Evolutionary conservation across 768 basidiomycete species (phyloP).

Genomic region (Leccinum subgranulosum): DNA sequence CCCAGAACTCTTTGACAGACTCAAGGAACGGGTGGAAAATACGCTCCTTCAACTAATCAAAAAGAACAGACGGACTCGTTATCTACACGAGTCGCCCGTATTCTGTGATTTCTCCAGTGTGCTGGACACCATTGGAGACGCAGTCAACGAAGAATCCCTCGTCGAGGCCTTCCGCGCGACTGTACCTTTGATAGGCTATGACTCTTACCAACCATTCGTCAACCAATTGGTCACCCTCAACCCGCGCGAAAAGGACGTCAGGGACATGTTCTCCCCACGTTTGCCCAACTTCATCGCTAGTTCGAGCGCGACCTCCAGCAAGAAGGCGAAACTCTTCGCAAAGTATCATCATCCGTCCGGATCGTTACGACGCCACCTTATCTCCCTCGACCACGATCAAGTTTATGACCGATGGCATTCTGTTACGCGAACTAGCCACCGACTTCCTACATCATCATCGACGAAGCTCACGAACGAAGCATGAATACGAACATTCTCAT

Average conservation of each 20-base stretch:
- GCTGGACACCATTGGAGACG: slow-evolving; percentile 2
- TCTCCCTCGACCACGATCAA: slow-evolving; percentile 91
- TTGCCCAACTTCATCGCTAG: slow-evolving; percentile 21
- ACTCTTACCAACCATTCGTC: slow-evolving; percentile 18
- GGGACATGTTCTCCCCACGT: slow-evolving; percentile 22
- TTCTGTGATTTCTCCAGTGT: slow-evolving; percentile 10
- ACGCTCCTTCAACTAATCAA: slow-evolving; percentile 10
- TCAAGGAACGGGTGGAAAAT: background rate
- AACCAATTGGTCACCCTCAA: slow-evolving; percentile 5
- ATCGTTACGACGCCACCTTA: slow-evolving; percentile 90
- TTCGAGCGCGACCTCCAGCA: slow-evolving; percentile 19
- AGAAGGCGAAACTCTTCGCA: slow-evolving; percentile 17
- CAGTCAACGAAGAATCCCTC: slow-evolving; percentile 1
- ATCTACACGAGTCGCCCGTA: slow-evolving; percentile 11
- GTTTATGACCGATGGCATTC: slow-evolving; percentile 99
- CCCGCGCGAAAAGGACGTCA: slow-evolving; percentile 9
- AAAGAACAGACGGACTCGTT: slow-evolving; percentile 14
- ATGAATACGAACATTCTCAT: slow-evolving; percentile 88
- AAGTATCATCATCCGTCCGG: slow-evolving; percentile 10
- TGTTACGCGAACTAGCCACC: slow-evolving; percentile 85
- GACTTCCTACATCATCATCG: slow-evolving; percentile 95
- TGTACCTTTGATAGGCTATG: slow-evolving; percentile 21
- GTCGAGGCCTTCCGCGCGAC: slow-evolving; percentile 13
- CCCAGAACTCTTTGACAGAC: too few relatives aligned
- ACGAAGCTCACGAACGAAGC: slow-evolving; percentile 97